Conservation (phyloP, 1,139 yeast species). For the Keqinozyma sinolaborantium region DNA sequence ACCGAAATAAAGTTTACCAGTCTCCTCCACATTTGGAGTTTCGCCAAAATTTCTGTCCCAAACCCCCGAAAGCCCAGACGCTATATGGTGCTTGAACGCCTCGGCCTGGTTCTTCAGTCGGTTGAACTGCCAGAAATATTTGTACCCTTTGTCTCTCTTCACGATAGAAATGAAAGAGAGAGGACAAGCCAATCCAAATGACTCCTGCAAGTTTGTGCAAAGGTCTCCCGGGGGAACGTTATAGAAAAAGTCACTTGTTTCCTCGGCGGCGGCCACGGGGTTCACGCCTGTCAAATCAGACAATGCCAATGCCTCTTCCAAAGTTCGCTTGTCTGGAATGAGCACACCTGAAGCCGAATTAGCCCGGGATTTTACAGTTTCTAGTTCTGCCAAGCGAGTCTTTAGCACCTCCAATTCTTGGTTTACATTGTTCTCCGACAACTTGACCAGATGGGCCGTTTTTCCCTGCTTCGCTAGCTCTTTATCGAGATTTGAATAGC, state of each 20-base stretch:
- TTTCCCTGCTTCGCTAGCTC: slow-evolving; percentile 14
- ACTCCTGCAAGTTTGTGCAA: slow-evolving; percentile 8
- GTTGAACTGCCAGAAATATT: slow-evolving; percentile 10
- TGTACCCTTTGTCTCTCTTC: slow-evolving; percentile 9
- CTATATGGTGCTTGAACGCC: slow-evolving; percentile 3
- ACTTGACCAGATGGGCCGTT: slow-evolving; percentile 6
- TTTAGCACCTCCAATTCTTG: slow-evolving; percentile 2
- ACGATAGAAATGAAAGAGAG: slow-evolving; percentile 9
- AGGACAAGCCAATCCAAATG: slow-evolving; percentile 9
- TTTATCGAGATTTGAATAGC: slow-evolving; percentile 12
- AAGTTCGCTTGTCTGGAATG: too few relatives aligned
- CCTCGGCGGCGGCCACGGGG: slow-evolving; percentile 1
- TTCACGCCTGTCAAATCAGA: slow-evolving; percentile 1
- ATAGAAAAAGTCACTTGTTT: slow-evolving; percentile 10
- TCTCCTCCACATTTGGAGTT: slow-evolving; percentile 3
- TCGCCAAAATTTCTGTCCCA: slow-evolving; percentile 5
- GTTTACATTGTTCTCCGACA: slow-evolving; percentile 1
- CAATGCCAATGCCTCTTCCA: too few relatives aligned
- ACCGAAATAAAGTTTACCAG: slow-evolving; percentile 10
- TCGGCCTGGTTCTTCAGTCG: slow-evolving; percentile 5
- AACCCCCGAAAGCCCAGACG: slow-evolving; percentile 8
- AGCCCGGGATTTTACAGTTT: too few relatives aligned
- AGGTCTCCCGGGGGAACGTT: slow-evolving; percentile 2
- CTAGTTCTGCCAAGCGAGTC: slow-evolving; percentile 5
- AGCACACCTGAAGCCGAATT: too few relatives aligned